Conservation (phyloP, 2,329 filamentous ascomycete species). For the Diaporthe capsici region DNA sequence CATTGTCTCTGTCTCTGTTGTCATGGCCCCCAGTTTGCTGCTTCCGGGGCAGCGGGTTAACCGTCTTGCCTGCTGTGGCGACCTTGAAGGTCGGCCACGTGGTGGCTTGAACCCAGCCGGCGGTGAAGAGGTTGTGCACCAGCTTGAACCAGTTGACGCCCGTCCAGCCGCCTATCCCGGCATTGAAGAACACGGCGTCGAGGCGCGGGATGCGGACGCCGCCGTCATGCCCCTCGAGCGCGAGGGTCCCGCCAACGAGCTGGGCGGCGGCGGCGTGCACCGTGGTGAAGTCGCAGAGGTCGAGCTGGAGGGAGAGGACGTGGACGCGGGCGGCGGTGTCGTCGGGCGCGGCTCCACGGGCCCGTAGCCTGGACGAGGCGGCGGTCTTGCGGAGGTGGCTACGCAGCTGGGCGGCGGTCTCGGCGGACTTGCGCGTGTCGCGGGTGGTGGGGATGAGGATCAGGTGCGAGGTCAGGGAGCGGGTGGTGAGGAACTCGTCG, state of each 20-base stretch:
- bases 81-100: conserved; percentile 87
- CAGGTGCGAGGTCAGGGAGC: conserved; percentile 77
- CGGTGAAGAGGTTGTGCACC: conserved; percentile 66
- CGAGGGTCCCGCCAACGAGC: conserved; percentile 61
- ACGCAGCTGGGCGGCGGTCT: conserved; percentile 77
- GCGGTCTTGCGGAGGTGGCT: conserved; percentile 69
- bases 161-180: conserved; percentile 88
- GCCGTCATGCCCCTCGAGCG: conserved; percentile 55
- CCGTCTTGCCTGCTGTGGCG: conserved; percentile 62
- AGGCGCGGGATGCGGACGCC: conserved; percentile 75
- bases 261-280: conserved; percentile 64
- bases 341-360: conserved; percentile 56
- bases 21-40: background rate
- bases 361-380: conserved; percentile 55
- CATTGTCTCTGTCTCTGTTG: conserved; percentile 40
- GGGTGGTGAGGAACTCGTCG: conserved; percentile 85
- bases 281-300: conserved; percentile 70
- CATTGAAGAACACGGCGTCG: conserved; percentile 87
- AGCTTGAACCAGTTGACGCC: conserved; percentile 80
- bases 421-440: conserved; percentile 78
- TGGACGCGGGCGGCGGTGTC: conserved; percentile 67
- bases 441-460: conserved; percentile 89
- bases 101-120: conserved; percentile 74
- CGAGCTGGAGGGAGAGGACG: conserved; percentile 70
- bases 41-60: conserved; percentile 64